Conservation (phyloP, 495 filamentous ascomycete genomes). For the Hypoxylon cercidicola region DNA sequence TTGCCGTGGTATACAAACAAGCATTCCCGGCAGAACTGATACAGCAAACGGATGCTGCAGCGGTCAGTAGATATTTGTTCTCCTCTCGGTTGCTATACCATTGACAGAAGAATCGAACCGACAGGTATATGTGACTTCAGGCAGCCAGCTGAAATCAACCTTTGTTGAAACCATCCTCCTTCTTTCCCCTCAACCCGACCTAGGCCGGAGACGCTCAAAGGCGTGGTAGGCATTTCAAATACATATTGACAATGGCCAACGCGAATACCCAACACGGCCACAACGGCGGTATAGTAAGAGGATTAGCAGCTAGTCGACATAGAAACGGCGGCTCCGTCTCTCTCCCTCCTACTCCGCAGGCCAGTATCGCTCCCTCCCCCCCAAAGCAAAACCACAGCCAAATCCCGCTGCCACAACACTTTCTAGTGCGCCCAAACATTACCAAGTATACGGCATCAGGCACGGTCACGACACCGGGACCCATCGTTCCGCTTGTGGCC, state of each 20-base stretch:
- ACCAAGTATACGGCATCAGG: slow-evolving; percentile 28
- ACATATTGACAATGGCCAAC: slow-evolving; percentile 8
- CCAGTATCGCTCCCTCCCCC: background rate
- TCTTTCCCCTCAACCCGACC: background rate
- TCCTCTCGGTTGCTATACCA: background rate
- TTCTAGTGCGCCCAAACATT: slow-evolving; percentile 49
- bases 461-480: slow-evolving; percentile 33
- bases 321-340: background rate
- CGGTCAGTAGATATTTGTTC: background rate
- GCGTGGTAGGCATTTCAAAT: background rate
- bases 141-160: background rate
- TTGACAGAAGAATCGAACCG: background rate
- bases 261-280: background rate
- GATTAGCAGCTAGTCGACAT: slow-evolving; percentile 1
- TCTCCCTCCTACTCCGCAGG: background rate
- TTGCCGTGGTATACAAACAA: slow-evolving; percentile 18
- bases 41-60: slow-evolving; percentile 23
- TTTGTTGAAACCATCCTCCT: background rate
- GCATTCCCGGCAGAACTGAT: background rate
- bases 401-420: slow-evolving; percentile 44
- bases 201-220: no score
- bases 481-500: slow-evolving; percentile 57
- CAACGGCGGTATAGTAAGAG: background rate
- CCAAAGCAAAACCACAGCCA: slow-evolving; percentile 1
- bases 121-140: slow-evolving; percentile 1